Conservation (phyloP, 2,329 filamentous ascomycete genomes). For the Xylariaceae sp. region DNA sequence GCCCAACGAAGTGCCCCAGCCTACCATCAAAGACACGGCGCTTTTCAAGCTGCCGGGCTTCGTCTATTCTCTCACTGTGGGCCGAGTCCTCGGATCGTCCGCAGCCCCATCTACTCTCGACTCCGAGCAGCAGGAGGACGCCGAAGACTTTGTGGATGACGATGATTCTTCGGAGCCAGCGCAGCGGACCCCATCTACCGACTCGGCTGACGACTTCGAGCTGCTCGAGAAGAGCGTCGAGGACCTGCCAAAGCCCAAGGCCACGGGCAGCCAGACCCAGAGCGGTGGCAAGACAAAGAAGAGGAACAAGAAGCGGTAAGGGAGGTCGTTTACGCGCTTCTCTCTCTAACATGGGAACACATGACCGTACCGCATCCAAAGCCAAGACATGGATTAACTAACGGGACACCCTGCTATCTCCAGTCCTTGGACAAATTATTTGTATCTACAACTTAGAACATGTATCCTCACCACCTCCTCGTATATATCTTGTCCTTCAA, state of each 20-base stretch:
- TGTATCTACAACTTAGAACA: no score
- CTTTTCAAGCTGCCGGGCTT: constrained; percentile 74
- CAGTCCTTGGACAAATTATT: no score
- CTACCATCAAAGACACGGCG: constrained; percentile 76
- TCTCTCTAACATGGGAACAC: neutral
- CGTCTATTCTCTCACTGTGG: constrained; percentile 55
- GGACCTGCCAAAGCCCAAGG: constrained; percentile 47
- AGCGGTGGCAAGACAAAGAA: constrained; percentile 43
- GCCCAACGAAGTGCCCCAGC: constrained; percentile 72
- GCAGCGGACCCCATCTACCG: constrained; percentile 50
- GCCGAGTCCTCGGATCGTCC: constrained; percentile 41
- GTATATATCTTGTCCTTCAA: no score
- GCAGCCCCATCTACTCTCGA: constrained; percentile 11
- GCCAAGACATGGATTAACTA: no score
- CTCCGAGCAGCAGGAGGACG: constrained; percentile 35
- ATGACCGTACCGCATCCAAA: no score
- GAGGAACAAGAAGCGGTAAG: constrained; percentile 51
- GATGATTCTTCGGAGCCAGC: constrained; percentile 42
- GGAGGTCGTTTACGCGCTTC: neutral
- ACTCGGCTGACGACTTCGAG: constrained; percentile 59
- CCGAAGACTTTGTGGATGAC: constrained; percentile 35
- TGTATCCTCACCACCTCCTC: no score
- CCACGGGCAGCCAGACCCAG: constrained; percentile 41
- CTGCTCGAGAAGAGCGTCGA: constrained; percentile 57
- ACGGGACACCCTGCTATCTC: no score